phyloP scores from a whole-genome alignment of 768 basidiomycete species.

The Hericium rajendrae region DNA sequence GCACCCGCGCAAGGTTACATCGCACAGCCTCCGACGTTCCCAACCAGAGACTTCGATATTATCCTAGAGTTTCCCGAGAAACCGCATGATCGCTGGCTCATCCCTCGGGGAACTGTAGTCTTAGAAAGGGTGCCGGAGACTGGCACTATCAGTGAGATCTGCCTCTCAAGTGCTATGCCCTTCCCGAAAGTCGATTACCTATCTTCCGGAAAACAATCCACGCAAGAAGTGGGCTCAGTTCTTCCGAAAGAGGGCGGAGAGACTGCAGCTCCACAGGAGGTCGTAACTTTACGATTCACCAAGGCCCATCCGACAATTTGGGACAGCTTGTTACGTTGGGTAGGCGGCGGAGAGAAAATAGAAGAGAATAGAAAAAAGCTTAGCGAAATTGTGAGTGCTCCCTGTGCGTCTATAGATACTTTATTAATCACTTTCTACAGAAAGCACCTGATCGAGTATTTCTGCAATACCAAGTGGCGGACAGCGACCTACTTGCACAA shows the following conservation, averaged over 20 bases:
- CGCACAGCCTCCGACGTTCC: constrained; percentile 4
- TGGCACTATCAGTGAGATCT: constrained; percentile 20
- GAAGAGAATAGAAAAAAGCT: constrained; percentile 38
- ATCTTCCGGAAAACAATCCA: not conserved
- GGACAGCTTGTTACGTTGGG: constrained; percentile 54
- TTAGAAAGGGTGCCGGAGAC: constrained; percentile 31
- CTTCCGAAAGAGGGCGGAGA: not conserved
- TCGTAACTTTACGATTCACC: constrained; percentile 39
- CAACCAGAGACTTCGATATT: constrained; percentile 57
- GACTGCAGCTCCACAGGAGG: constrained; percentile 21
- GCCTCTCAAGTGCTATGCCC: constrained; percentile 37
- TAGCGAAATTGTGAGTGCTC: constrained; percentile 33
- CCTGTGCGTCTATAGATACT: no score
- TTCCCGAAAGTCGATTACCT: constrained; percentile 23
- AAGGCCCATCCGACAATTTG: constrained; percentile 39
- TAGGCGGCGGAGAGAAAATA: constrained; percentile 45
- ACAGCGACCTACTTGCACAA: constrained; percentile 46
- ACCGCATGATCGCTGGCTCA: constrained; percentile 52
- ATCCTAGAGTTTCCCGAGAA: constrained; percentile 63
- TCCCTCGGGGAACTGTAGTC: constrained; percentile 51
- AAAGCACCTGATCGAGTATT: constrained; percentile 37
- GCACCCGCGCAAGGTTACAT: not conserved
- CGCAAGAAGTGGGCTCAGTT: not conserved
- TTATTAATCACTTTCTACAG: constrained; percentile 17
- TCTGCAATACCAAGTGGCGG: constrained; percentile 46